Percentiles rank a stretch among this genome's conserved stretches.
These are phyloP conservation scores for Coemansia sp. DNA, from an alignment of 192 early-diverging fungal species.

Conservation along the genomic window DNA sequence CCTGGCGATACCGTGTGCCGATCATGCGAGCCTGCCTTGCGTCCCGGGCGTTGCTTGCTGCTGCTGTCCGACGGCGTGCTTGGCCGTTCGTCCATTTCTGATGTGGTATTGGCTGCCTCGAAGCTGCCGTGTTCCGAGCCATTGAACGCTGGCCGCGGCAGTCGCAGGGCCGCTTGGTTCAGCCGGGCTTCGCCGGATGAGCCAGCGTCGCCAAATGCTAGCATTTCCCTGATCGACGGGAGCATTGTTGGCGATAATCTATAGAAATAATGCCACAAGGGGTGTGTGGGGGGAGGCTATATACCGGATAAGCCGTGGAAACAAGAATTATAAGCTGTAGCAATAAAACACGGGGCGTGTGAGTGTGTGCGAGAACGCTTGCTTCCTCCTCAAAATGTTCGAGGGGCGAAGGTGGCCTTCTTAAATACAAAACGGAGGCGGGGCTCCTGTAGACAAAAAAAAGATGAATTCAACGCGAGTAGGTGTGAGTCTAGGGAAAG, in stretches of 20 bases:
- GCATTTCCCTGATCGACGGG: slow-evolving; percentile 48
- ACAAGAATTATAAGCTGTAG: too few species aligned
- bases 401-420: too few species aligned
- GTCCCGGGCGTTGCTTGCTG: slow-evolving; percentile 39
- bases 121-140: neutral
- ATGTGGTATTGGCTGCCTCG: neutral
- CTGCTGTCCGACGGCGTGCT: neutral
- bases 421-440: neutral
- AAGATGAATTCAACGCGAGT: slow-evolving; percentile 2
- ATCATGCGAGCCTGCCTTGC: slow-evolving; percentile 34
- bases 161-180: neutral
- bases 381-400: neutral
- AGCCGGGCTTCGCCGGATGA: neutral
- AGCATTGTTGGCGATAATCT: slow-evolving; percentile 26
- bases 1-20: slow-evolving; percentile 32
- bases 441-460: slow-evolving; percentile 12
- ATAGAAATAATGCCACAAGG: neutral
- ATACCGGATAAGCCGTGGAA: neutral
- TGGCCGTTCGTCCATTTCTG: neutral
- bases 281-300: neutral
- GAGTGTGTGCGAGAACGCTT: neutral
- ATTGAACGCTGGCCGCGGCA: neutral
- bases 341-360: too few species aligned
- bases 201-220: slow-evolving; percentile 30
- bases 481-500: neutral